Conservation (phyloP, 2,329 filamentous ascomycete species). For the Calonectria pseudoturangicola region DNA sequence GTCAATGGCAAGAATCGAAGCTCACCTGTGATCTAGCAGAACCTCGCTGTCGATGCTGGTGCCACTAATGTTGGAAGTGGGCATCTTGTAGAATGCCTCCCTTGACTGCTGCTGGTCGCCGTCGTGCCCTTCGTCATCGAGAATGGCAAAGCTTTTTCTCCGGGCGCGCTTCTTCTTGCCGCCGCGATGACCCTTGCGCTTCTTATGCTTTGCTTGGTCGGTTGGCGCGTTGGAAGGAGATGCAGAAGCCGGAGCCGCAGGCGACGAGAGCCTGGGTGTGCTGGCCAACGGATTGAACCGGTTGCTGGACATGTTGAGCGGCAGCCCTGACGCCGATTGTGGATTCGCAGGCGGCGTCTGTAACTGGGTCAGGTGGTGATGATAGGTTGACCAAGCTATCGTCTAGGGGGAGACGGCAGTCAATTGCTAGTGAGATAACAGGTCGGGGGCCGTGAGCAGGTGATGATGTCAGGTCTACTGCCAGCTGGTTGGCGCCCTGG, state of each 20-base stretch:
- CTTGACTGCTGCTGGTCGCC: conserved; percentile 59
- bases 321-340: conserved; percentile 33
- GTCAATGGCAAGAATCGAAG: conserved; percentile 13
- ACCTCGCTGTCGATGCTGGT: conserved; percentile 93
- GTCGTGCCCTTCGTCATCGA: conserved; percentile 70
- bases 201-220: conserved; percentile 66
- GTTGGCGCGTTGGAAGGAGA: conserved; percentile 40
- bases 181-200: conserved; percentile 82
- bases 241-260: conserved; percentile 42
- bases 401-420: conserved; percentile 31
- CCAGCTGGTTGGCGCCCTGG: conserved; percentile 7
- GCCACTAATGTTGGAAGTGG: conserved; percentile 79
- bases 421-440: conserved; percentile 30
- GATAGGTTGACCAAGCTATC: conserved; percentile 28
- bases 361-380: conserved; percentile 21
- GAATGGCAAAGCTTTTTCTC: conserved; percentile 86
- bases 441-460: conserved; percentile 29
- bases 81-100: conserved; percentile 70
- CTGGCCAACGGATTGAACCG: conserved; percentile 55
- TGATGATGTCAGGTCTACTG: conserved; percentile 55
- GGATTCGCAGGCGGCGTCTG: conserved; percentile 7
- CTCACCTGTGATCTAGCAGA: conserved; percentile 88
- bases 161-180: conserved; percentile 86
- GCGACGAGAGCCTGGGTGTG: conserved; percentile 41
- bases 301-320: conserved; percentile 58